Evolutionary conservation across 2,329 filamentous ascomycete species (phyloP).

Genomic region (Hymenotorrendiella dingleyae): DNA sequence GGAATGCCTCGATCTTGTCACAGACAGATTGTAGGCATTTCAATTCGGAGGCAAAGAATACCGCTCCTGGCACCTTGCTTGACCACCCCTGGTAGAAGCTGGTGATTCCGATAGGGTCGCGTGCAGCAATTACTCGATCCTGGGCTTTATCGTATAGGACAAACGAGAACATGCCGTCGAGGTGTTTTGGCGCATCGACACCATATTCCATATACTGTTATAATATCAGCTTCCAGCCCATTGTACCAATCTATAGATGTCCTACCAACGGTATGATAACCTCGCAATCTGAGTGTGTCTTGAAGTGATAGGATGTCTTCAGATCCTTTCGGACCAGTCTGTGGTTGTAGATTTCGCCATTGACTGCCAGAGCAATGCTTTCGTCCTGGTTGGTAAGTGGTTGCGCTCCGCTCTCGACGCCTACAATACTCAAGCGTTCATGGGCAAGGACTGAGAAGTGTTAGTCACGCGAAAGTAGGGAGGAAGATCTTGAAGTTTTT

Average conservation of each 20-base stretch:
- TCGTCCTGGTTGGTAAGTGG: constrained; percentile 89
- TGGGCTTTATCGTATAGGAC: constrained; percentile 94
- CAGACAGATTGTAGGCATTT: constrained; percentile 91
- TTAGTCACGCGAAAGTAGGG: constrained; percentile 16
- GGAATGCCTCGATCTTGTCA: constrained; percentile 91
- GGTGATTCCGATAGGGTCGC: constrained; percentile 94
- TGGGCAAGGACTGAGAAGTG: constrained; percentile 73
- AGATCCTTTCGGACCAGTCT: constrained; percentile 84
- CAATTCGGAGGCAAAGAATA: constrained; percentile 95
- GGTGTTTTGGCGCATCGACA: constrained; percentile 82
- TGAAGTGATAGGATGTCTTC: constrained; percentile 86
- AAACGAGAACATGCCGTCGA: constrained; percentile 99
- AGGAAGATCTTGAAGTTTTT: constrained; percentile 31
- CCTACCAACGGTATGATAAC: constrained; percentile 94
- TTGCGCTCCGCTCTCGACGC: constrained; percentile 89
- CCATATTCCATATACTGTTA: constrained; percentile 83
- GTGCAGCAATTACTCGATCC: constrained; percentile 86
- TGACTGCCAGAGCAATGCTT: constrained; percentile 87
- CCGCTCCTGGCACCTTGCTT: constrained; percentile 72
- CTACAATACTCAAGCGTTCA: constrained; percentile 95
- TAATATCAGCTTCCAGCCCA: constrained; percentile 9
- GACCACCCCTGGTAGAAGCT: constrained; percentile 96
- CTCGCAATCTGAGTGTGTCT: constrained; percentile 97
- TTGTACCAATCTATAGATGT: constrained; percentile 13
- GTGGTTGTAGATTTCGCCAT: constrained; percentile 99